These are phyloP conservation scores for Terana coerulea DNA, from an alignment of 768 basidiomycete species.

Conservation along the genomic window DNA sequence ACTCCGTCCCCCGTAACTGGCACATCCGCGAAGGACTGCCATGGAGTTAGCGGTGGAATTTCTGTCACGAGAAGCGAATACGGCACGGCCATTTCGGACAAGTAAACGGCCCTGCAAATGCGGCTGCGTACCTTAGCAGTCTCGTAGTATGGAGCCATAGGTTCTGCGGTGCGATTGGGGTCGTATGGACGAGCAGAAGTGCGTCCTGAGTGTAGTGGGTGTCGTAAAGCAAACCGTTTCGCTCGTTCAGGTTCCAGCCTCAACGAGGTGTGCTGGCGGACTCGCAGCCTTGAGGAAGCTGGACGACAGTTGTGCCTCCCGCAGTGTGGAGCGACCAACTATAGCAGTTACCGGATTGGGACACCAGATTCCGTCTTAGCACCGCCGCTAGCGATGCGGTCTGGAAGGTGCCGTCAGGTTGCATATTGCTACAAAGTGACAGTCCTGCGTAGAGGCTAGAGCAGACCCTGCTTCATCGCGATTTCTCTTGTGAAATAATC, in stretches of 20 bases:
- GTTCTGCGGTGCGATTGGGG: not conserved
- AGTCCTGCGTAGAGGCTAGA: too few species aligned
- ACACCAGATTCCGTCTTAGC: not conserved
- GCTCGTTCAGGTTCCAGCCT: not conserved
- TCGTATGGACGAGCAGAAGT: not conserved
- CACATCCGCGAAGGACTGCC: constrained; percentile 85
- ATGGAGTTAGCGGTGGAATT: not conserved
- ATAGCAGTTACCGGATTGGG: constrained; percentile 2
- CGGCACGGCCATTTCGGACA: not conserved
- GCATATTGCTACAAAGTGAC: too few species aligned
- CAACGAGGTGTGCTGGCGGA: not conserved
- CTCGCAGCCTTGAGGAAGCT: not conserved
- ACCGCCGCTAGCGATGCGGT: too few species aligned
- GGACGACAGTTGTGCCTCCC: not conserved
- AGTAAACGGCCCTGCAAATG: constrained; percentile 7
- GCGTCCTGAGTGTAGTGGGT: not conserved
- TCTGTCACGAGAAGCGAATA: constrained; percentile 5
- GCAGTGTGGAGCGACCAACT: constrained; percentile 3
- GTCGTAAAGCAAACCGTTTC: not conserved
- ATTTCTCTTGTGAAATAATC: too few species aligned
- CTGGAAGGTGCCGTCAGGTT: too few species aligned
- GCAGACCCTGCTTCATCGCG: too few species aligned
- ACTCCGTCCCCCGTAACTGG: constrained; percentile 72
- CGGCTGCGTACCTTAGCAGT: constrained; percentile 51
- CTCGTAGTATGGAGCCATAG: constrained; percentile 64